Conservation (phyloP, 371 early-diverging fungal genomes). For the Mucor velutinosus region DNA sequence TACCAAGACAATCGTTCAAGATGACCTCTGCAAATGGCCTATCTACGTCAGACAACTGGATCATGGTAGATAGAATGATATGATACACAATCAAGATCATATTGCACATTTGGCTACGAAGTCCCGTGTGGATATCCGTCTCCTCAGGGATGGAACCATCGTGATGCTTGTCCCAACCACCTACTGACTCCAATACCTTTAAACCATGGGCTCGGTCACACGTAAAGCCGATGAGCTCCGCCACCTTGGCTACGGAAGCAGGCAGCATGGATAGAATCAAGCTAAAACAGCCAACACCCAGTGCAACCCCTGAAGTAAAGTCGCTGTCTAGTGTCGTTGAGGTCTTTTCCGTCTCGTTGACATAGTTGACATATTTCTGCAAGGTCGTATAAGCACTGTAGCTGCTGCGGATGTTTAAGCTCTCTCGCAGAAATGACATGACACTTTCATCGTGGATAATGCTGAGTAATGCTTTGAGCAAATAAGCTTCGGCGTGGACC, state of each 20-base stretch:
- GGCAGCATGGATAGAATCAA: conserved; percentile 57
- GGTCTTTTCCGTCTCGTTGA: conserved; percentile 12
- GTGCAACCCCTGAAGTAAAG: conserved; percentile 72
- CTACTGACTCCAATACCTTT: conserved; percentile 59
- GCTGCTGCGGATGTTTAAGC: conserved; percentile 69
- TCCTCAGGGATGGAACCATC: background rate
- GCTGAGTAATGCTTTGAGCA: conserved; percentile 69
- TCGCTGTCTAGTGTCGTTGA: conserved; percentile 59
- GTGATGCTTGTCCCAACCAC: conserved; percentile 37
- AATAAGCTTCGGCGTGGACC: conserved; percentile 70
- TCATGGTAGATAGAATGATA: conserved; percentile 61
- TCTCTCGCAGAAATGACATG: conserved; percentile 72
- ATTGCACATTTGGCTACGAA: conserved; percentile 59
- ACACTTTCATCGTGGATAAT: conserved; percentile 72
- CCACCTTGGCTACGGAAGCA: conserved; percentile 51
- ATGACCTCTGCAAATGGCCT: conserved; percentile 45
- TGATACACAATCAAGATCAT: conserved; percentile 69
- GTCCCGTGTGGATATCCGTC: conserved; percentile 23
- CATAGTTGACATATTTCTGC: conserved; percentile 55
- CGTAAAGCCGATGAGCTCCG: conserved; percentile 74
- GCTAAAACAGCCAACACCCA: conserved; percentile 66
- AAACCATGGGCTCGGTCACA: conserved; percentile 70
- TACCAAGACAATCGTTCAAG: conserved; percentile 39
- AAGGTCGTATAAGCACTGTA: conserved; percentile 65
- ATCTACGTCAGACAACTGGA: conserved; percentile 59